Percentiles rank a stretch among this genome's conserved stretches.
phyloP scores from a whole-genome alignment of 768 basidiomycete species.

The Xanthoconium stramineum region DNA sequence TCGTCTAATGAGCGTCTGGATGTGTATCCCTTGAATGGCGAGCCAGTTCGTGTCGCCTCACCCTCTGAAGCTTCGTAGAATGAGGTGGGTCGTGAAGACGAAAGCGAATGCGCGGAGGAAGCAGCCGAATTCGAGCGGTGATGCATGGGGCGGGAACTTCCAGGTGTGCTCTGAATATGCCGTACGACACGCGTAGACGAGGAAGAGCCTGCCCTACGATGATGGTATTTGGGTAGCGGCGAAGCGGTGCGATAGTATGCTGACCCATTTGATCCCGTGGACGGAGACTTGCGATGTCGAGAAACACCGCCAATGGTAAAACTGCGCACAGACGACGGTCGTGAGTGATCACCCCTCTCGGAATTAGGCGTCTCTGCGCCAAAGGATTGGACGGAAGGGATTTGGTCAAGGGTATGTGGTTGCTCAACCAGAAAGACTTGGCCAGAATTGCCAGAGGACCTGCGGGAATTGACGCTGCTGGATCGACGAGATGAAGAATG shows the following conservation, averaged over 20 bases:
- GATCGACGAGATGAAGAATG: conserved; percentile 84
- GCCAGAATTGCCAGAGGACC: conserved; percentile 56
- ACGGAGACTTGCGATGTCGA: conserved; percentile 71
- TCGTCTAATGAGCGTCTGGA: conserved; percentile 50
- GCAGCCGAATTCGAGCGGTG: conserved; percentile 71
- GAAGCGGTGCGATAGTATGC: conserved; percentile 64
- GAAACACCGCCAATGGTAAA: conserved; percentile 51
- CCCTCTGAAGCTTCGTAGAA: conserved; percentile 73
- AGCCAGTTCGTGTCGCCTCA: conserved; percentile 59
- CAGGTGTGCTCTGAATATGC: conserved; percentile 46
- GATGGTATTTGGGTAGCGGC: conserved; percentile 70
- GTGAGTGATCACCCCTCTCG: conserved; percentile 71
- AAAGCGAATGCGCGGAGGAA: conserved; percentile 72
- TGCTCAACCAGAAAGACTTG: conserved; percentile 53
- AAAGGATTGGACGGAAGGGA: conserved; percentile 66
- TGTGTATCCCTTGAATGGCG: conserved; percentile 55
- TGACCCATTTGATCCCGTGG: conserved; percentile 74
- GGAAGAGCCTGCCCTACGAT: conserved; percentile 76
- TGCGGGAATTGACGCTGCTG: conserved; percentile 85
- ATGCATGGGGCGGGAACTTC: conserved; percentile 47
- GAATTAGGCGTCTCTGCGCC: conserved; percentile 86
- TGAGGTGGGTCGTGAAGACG: conserved; percentile 75
- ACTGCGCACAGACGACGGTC: conserved; percentile 86
- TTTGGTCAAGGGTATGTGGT: conserved; percentile 43
- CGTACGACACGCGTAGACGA: conserved; percentile 80